phyloP scores from a whole-genome alignment of 768 basidiomycete species.

The Trametes maxima region DNA sequence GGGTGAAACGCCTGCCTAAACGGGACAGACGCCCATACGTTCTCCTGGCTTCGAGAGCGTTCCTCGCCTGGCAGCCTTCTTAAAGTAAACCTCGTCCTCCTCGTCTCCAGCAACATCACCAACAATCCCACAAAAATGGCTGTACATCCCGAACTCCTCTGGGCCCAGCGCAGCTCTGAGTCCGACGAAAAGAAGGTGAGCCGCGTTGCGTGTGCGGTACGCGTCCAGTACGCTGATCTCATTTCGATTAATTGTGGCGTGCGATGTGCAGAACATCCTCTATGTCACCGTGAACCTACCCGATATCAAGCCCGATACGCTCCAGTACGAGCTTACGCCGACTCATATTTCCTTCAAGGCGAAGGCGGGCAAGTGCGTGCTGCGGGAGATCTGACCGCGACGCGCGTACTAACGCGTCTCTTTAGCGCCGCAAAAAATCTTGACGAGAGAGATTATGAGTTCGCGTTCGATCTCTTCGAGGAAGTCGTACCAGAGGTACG shows the following conservation, averaged over 20 bases:
- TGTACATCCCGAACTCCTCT: slow-evolving; percentile 84
- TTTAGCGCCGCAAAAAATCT: slow-evolving; percentile 42
- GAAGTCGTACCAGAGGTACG: slow-evolving; percentile 78
- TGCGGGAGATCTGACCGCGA: not conserved
- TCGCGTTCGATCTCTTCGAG: slow-evolving; percentile 73
- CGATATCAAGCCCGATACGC: slow-evolving; percentile 59
- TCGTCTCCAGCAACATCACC: slow-evolving; percentile 16
- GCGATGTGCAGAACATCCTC: slow-evolving; percentile 68
- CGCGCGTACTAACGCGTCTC: slow-evolving; percentile 16
- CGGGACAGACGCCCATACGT: slow-evolving; percentile 16
- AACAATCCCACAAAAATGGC: slow-evolving; percentile 37
- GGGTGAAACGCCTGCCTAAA: not conserved
- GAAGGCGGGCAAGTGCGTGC: slow-evolving; percentile 59
- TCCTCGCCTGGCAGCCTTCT: slow-evolving; percentile 20
- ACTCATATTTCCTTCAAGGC: slow-evolving; percentile 67
- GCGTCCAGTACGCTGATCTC: not conserved
- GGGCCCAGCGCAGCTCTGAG: slow-evolving; percentile 90
- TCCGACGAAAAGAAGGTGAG: slow-evolving; percentile 66
- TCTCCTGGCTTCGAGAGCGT: slow-evolving; percentile 34
- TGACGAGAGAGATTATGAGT: slow-evolving; percentile 67
- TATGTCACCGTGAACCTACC: slow-evolving; percentile 85
- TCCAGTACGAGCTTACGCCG: slow-evolving; percentile 62
- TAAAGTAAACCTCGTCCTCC: slow-evolving; percentile 23
- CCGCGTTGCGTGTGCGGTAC: not conserved
- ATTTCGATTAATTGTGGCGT: slow-evolving; percentile 7